Conservation (phyloP, 140 eudicot species). For the Anethum foeniculum region DNA sequence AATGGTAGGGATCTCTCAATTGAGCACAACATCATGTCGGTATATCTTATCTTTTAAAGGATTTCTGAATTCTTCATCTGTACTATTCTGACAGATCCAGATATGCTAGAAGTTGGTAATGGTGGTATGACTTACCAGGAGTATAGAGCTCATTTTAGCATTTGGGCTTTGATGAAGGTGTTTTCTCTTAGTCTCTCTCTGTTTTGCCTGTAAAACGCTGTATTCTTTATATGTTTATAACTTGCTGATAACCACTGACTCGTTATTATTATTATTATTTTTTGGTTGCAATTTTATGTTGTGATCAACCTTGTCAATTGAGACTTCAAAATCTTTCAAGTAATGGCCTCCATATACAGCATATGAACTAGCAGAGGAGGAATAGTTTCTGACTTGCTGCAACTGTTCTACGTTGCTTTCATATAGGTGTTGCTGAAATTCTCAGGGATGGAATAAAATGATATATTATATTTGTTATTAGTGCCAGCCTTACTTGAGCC, state of each 20-base stretch:
- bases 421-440: background rate
- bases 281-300: background rate
- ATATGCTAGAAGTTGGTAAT: constrained; percentile 97
- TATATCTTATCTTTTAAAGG: constrained; percentile 7
- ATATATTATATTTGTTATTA: no score
- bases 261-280: no score
- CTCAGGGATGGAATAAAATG: background rate
- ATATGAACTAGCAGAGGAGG: background rate
- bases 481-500: no score
- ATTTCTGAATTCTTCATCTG: constrained; percentile 13
- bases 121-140: constrained; percentile 91
- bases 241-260: background rate
- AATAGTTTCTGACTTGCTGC: background rate
- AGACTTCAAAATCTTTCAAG: background rate
- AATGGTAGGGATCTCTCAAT: constrained; percentile 44
- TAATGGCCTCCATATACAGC: background rate
- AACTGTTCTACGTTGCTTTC: background rate
- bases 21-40: constrained; percentile 2
- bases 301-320: background rate
- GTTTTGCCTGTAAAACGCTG: background rate
- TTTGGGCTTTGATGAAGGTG: constrained; percentile 96
- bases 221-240: background rate
- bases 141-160: constrained; percentile 90
- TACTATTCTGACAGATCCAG: constrained; percentile 60
- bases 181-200: background rate